A percentile compares a stretch with the other conserved stretches of the same genome.
phyloP scores from a whole-genome alignment of 345 rosid genomes.

The Eucalyptus tenuipes region DNA sequence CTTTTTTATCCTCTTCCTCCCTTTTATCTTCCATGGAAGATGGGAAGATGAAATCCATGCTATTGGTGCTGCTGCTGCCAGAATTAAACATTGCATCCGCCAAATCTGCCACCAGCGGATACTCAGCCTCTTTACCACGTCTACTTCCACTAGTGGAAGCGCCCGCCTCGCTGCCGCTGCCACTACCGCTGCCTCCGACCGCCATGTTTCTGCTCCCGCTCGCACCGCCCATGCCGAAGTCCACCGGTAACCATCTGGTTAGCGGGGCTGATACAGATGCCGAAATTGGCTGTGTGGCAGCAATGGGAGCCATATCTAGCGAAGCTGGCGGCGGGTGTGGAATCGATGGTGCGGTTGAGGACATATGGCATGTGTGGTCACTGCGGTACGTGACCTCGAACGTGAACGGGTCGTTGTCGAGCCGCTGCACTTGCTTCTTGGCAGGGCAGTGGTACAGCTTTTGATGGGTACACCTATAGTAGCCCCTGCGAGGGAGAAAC shows the following conservation, averaged over 20 bases:
- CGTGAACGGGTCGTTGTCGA: slow-evolving; percentile 47
- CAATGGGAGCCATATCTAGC: not conserved
- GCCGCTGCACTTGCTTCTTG: slow-evolving; percentile 82
- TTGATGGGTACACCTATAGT: slow-evolving; percentile 80
- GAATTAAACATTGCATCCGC: slow-evolving; percentile 55
- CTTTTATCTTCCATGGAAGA: slow-evolving; percentile 9
- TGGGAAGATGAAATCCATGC: slow-evolving; percentile 41
- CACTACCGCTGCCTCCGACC: not conserved
- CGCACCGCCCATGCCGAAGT: slow-evolving; percentile 5
- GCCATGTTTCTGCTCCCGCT: not conserved
- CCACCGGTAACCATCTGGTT: slow-evolving; percentile 15
- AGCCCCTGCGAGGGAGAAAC: slow-evolving; percentile 33
- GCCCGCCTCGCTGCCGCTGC: slow-evolving; percentile 1
- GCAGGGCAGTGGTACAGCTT: slow-evolving; percentile 74
- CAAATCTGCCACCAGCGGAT: slow-evolving; percentile 30
- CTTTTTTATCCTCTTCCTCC: slow-evolving; percentile 16
- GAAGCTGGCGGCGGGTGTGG: not conserved
- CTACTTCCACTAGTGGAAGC: slow-evolving; percentile 3
- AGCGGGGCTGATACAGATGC: not conserved
- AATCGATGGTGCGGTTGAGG: slow-evolving; percentile 38
- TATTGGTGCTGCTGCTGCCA: slow-evolving; percentile 41
- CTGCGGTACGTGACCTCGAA: slow-evolving; percentile 53
- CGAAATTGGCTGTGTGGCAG: not conserved
- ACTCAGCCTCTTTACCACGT: slow-evolving; percentile 6
- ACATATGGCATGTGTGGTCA: slow-evolving; percentile 67